A percentile compares a stretch with the other conserved stretches of the same genome.
These are phyloP conservation scores for Fagus crenata DNA, from an alignment of 306 rosid genomes.

Conservation along the genomic window DNA sequence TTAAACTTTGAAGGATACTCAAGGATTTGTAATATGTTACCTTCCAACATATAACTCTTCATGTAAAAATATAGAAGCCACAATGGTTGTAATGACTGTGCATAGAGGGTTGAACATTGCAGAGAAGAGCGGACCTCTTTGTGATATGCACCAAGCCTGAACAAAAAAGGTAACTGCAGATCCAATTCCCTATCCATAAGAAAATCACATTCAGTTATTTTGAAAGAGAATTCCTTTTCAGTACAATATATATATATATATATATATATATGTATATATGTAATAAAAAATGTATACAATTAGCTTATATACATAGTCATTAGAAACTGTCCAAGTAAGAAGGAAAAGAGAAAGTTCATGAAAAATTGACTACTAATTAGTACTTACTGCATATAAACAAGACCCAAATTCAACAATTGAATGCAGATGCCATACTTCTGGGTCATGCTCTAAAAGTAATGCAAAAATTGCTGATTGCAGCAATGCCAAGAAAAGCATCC, in stretches of 20 bases:
- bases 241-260: no score
- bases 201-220: not conserved
- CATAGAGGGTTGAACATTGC: constrained; percentile 72
- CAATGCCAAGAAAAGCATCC: constrained; percentile 62
- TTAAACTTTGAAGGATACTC: no score
- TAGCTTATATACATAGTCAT: not conserved
- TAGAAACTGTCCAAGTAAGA: not conserved
- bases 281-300: not conserved
- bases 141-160: constrained; percentile 68
- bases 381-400: constrained; percentile 66
- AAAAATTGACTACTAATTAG: not conserved
- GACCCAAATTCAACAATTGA: constrained; percentile 49
- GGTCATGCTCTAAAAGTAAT: constrained; percentile 38
- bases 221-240: not conserved
- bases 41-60: constrained; percentile 64
- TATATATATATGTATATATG: no score
- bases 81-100: constrained; percentile 58
- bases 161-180: constrained; percentile 50
- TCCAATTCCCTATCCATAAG: constrained; percentile 56
- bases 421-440: constrained; percentile 45
- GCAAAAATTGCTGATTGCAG: constrained; percentile 47
- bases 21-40: constrained; percentile 23
- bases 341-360: not conserved
- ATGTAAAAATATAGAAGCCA: constrained; percentile 44
- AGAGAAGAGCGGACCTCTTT: constrained; percentile 63